Percentiles rank a stretch among this genome's conserved stretches.
Conservation (phyloP, 2,329 filamentous ascomycete genomes). For the Exserohilum rostratum region DNA sequence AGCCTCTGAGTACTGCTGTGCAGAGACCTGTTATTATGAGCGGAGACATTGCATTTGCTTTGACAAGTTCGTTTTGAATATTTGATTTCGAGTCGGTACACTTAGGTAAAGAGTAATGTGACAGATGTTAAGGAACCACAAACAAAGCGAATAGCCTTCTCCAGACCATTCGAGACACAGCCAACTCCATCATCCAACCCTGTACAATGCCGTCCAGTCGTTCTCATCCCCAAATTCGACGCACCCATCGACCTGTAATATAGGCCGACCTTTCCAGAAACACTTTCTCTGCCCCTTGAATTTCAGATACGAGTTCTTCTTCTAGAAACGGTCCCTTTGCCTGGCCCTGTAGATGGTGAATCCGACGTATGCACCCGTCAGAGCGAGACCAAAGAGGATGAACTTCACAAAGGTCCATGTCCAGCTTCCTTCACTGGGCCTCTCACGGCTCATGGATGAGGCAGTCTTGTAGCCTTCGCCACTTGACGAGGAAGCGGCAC, state of each 20-base stretch:
- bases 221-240: constrained; percentile 11
- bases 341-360: constrained; percentile 81
- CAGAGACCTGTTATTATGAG: constrained; percentile 12
- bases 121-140: constrained; percentile 12
- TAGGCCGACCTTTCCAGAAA: not conserved
- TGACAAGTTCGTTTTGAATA: not conserved
- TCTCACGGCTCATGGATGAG: constrained; percentile 49
- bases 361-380: constrained; percentile 80
- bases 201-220: constrained; percentile 26
- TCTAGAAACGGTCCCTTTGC: constrained; percentile 55
- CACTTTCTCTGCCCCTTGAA: constrained; percentile 6
- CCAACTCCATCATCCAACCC: constrained; percentile 22
- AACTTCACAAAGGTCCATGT: constrained; percentile 81
- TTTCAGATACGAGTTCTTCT: constrained; percentile 11
- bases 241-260: constrained; percentile 7
- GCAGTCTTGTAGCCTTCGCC: constrained; percentile 17
- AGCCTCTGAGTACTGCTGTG: constrained; percentile 5
- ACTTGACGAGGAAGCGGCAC: constrained; percentile 12
- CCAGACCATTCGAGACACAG: constrained; percentile 11
- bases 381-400: constrained; percentile 72
- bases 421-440: constrained; percentile 62
- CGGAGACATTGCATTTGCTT: constrained; percentile 10
- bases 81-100: constrained; percentile 5
- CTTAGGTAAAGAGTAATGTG: constrained; percentile 13
- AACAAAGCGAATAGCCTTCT: constrained; percentile 16